phyloP scores from a whole-genome alignment of 2,329 filamentous ascomycete genomes.

The Elsinoe necatrix region DNA sequence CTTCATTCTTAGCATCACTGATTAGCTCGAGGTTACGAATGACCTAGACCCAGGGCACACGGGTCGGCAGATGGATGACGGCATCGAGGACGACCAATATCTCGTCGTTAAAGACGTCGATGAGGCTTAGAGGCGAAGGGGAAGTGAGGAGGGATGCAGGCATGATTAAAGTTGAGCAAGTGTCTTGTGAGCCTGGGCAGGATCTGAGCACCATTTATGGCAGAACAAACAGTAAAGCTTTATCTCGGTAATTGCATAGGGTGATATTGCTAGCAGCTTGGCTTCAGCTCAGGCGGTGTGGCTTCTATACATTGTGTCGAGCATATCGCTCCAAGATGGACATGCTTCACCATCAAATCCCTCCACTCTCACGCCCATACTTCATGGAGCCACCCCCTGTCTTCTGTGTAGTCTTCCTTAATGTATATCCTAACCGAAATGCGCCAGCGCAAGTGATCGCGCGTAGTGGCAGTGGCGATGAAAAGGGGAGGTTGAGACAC shows the following conservation, averaged over 20 bases:
- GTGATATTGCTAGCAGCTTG: neutral
- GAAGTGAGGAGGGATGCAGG: too few species aligned
- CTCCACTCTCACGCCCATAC: neutral
- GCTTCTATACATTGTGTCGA: neutral
- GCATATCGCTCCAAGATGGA: neutral
- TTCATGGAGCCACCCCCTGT: neutral
- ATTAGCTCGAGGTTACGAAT: neutral
- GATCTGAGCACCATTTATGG: too few species aligned
- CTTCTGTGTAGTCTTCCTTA: neutral
- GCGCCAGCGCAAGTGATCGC: slow-evolving; percentile 14
- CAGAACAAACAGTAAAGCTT: neutral
- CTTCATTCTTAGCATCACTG: neutral
- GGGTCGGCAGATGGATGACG: neutral
- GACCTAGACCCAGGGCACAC: neutral
- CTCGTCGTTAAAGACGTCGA: neutral
- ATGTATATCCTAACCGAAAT: neutral
- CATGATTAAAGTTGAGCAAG: too few species aligned
- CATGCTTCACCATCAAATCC: neutral
- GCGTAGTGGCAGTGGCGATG: neutral
- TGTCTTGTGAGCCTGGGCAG: too few species aligned
- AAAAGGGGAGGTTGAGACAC: neutral
- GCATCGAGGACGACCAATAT: neutral
- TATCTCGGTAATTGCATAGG: neutral
- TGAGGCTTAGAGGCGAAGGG: too few species aligned
- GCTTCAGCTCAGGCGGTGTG: neutral